A percentile compares a stretch with the other conserved stretches of the same genome.
These are phyloP conservation scores for Cicer yamashitae DNA, from an alignment of 306 rosid genomes.

Conservation along the genomic window DNA sequence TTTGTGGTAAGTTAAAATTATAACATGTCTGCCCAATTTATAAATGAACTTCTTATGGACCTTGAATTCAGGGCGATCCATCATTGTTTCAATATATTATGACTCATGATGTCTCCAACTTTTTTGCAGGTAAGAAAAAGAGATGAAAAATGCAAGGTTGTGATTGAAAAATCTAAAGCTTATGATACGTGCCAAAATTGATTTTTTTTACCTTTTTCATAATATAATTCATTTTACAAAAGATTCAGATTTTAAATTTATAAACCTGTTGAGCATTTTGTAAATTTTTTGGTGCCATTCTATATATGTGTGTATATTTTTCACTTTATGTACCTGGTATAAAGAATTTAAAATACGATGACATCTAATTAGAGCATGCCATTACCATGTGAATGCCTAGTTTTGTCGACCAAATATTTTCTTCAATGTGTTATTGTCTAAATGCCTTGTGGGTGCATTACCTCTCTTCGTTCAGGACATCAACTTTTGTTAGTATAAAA, in stretches of 20 bases:
- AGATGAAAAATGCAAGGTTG: conserved; percentile 59
- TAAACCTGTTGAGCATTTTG: conserved; percentile 24
- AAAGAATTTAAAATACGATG: conserved; percentile 6
- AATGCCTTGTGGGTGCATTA: background rate
- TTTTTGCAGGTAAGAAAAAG: conserved; percentile 69
- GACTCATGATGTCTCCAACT: conserved; percentile 27
- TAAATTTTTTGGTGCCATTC: conserved; percentile 29
- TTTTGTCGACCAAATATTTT: background rate
- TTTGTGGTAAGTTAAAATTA: background rate
- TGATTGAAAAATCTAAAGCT: conserved; percentile 67
- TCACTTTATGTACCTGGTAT: conserved; percentile 24
- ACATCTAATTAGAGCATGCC: conserved; percentile 17
- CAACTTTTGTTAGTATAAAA: background rate
- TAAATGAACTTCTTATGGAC: conserved; percentile 15
- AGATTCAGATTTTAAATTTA: conserved; percentile 2
- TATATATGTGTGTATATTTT: conserved; percentile 15
- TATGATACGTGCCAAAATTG: conserved; percentile 58
- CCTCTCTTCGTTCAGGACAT: background rate
- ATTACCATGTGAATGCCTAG: background rate
- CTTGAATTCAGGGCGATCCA: conserved; percentile 16
- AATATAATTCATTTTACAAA: background rate
- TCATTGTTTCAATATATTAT: conserved; percentile 30
- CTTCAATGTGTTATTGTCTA: background rate
- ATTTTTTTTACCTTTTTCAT: background rate
- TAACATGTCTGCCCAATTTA: background rate